Evolutionary conservation across 164 flowering plant species (phyloP).

Genomic region (Annona cherimola): DNA sequence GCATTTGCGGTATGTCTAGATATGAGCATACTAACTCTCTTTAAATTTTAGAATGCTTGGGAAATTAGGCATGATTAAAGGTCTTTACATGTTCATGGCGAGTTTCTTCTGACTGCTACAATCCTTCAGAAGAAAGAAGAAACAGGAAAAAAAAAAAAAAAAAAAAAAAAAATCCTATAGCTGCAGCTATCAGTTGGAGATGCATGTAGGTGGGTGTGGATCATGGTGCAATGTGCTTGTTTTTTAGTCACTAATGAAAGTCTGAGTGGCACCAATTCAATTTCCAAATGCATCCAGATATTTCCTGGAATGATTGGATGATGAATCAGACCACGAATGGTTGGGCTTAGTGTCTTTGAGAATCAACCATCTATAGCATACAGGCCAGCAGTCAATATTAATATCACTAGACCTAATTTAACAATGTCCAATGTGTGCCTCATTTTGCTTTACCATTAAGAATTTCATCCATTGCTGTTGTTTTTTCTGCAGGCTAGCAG

Average conservation of each 20-base stretch:
- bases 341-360: neutral
- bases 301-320: too few species aligned
- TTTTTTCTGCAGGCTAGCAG: constrained; percentile 72
- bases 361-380: too few species aligned
- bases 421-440: neutral
- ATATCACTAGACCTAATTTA: too few species aligned
- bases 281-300: neutral
- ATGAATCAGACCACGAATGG: neutral
- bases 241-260: neutral
- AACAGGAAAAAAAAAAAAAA: too few species aligned
- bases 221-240: neutral
- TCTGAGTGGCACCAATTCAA: neutral
- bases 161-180: neutral
- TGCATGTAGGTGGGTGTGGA: neutral
- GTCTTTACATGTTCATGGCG: neutral
- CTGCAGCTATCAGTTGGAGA: neutral
- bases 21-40: neutral
- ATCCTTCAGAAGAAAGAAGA: too few species aligned
- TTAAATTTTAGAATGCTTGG: neutral
- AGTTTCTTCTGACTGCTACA: neutral
- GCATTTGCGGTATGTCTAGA: constrained; percentile 62
- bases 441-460: neutral
- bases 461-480: neutral
- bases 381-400: too few species aligned
- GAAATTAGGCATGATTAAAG: neutral